Conservation (phyloP, 768 basidiomycete genomes). For the Amanita polypyramis region DNA sequence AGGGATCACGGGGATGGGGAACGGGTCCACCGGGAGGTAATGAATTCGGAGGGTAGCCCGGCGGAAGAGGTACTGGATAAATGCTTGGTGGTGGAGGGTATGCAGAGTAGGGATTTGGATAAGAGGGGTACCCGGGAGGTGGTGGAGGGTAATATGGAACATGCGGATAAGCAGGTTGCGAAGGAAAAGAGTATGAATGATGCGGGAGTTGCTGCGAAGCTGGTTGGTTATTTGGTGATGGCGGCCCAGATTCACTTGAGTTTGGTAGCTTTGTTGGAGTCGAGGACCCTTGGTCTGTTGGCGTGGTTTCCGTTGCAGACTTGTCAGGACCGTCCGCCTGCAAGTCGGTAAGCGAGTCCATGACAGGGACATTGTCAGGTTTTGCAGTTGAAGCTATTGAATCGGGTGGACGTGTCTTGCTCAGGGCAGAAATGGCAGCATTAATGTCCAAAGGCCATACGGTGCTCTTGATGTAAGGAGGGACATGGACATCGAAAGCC, state of each 20-base stretch:
- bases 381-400: slow-evolving; percentile 13
- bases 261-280: slow-evolving; percentile 2
- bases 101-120: slow-evolving; percentile 22
- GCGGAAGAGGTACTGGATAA: slow-evolving; percentile 8
- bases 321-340: slow-evolving; percentile 9
- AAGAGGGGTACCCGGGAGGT: slow-evolving; percentile 34
- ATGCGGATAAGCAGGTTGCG: slow-evolving; percentile 52
- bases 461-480: slow-evolving; percentile 49
- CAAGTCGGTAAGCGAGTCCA: slow-evolving; percentile 17
- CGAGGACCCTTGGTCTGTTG: slow-evolving; percentile 15
- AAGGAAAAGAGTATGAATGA: slow-evolving; percentile 43
- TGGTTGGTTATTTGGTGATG: slow-evolving; percentile 9
- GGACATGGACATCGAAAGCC: slow-evolving; percentile 58
- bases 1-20: slow-evolving; percentile 14
- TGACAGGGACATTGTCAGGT: slow-evolving; percentile 12
- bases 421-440: slow-evolving; percentile 48
- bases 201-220: slow-evolving; percentile 28
- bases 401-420: slow-evolving; percentile 20
- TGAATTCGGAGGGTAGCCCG: slow-evolving; percentile 8
- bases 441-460: slow-evolving; percentile 68
- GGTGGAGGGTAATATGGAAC: slow-evolving; percentile 52
- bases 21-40: slow-evolving; percentile 6
- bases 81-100: slow-evolving; percentile 17
- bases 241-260: slow-evolving; percentile 7
- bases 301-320: slow-evolving; percentile 11